Base-by-base conservation (phyloP, 1,284 basidiomycete species). In the Fomitopsis betulina region DNA sequence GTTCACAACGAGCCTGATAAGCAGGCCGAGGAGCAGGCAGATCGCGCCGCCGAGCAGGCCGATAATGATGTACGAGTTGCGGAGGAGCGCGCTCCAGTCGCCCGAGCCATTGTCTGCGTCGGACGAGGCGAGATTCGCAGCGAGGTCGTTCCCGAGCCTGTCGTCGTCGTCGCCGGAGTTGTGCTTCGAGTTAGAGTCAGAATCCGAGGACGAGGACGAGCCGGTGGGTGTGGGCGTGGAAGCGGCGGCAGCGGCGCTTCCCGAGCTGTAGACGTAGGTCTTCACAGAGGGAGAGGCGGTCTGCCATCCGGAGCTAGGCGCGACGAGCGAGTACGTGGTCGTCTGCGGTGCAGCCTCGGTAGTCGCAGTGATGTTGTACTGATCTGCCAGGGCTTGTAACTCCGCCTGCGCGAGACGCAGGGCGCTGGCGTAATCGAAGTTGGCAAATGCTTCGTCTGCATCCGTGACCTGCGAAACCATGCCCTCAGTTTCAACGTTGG, bases 51-150 rank as follows among this genome's bases (percentile, higher is more conserved):
- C 57, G 19, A 63, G 40, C 32, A 64, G 47, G 19, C 62, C 64
- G 23, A 64, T 63, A 53, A 65, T 57, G 56, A 64, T 63, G 49
- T 61, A 62, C 39, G 59, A 54, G 43, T 62, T 63, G 55, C 64
- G 60, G 13, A 53, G 56, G 23, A 65, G 50, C 35, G 40, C 54
- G 39, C 56, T 53, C 19, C 55, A 43, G 50, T 63, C 60, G n/a
- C 50, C 45, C 13, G 53, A 56, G 40, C 32, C 8, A 2, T 39
- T 27, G 7, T 30, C 33, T 6, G 56, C 21, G 9, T 12, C 32
- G 5, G 56, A 27, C 9, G 55, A 33, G 13, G 21, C 49, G 23
- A 55, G n/a, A 35, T 56, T 40, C 10, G 55, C 55, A n/a, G 49
- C 47, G 33, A 57, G 51, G 23, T 53, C 50, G 27, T 17, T 50